Base-by-base conservation (phyloP, 228 moss, liverwort and hornwort genomes). In the Sphagnum magellanicum region DNA sequence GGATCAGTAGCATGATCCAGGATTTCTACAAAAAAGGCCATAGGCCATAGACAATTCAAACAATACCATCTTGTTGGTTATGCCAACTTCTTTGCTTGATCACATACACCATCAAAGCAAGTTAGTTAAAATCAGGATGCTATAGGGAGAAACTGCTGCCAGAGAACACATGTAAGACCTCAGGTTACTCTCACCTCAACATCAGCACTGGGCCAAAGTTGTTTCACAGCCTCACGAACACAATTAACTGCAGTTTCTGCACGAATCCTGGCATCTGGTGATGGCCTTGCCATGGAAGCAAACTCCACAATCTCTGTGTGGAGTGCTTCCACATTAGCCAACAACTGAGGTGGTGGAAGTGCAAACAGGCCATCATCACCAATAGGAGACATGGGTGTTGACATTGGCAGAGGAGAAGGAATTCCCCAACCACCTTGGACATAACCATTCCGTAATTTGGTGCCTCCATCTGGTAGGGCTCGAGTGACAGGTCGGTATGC, bases 241-340 rank as follows among this genome's bases (percentile, higher is more conserved):
- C 94, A 92, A 49, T 90, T 89, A 52, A 98, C 91, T 66, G 98
- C 98, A 62, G 81, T 83, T 81, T 94, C 92, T 63, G 98, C 98
- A 71, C 85, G 89, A 51, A 81, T 77, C 70, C 98, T 78, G 14
- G 98, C 84, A 51, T 89, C 89, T 52, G 94, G 79, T 68, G 94
- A 92, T n/a, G 94, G 94, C 49, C 88, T 87, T 6, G 87, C 92
- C 6, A 87, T 76, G 72, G 78, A 88, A 14, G 92, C 94, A 73
- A 91, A 94, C 70, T 94, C 94, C 66, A 92, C 60, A 49, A 98
- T 86, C 68, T 98, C 98, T 9, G 74, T 79, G 67, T 98, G 98
- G 6, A 98, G 74, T 67, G 80, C 75, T 67, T 98, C 94, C 5
- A 79, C 90, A 67, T 98, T 98, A 57, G 53, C 65, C 55, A 96